Evolutionary conservation across 345 rosid genomes (phyloP), one percentile per base, ranked within the genome.

Genomic region (Nephelium lappaceum): DNA sequence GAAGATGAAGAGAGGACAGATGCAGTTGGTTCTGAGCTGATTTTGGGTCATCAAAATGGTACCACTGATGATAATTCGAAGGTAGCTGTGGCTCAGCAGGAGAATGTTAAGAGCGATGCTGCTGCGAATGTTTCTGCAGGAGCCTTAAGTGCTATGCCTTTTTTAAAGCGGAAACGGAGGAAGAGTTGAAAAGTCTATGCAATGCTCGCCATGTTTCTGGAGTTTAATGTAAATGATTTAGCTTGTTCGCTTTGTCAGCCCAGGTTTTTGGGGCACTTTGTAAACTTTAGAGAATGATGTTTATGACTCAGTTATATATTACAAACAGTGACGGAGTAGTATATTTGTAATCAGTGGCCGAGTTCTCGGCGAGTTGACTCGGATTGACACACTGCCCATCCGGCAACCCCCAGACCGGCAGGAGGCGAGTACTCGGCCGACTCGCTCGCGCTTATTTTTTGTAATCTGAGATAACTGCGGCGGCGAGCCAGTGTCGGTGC

Each of bases 81-180:
- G 18, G 78, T 60, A 67, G 69, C 45, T 71, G 42, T 21, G 23
- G 9, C 78, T 21, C 25, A 38, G 62, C 87, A 73, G 19, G 81
- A 78, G 41, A 69, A 38, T 76, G 41, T 51, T 58, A 62, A 69
- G 25, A 72, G 18, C 63, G 80, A 82, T 47, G 53, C 67, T 47
- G 53, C 67, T 0, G 78, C 23, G 36, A n/a, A 72, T 5, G 51
- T 79, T 69, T 39, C 73, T 3, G 25, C 21, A n/a, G 84, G 85
- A 41, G 77, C 78, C 67, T 80, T 91, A 77, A 87, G 83, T 67
- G 89, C 85, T 11, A 87, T 89, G 89, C 88, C 93, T 8, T 76
- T 75, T 72, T 87, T 89, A 77, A 90, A 83, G 76, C 86, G 90
- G 72, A 92, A 89, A 66, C 84, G 87, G 5, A 85, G 92, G 78